Percentiles rank a stretch among this genome's conserved stretches.
Conservation (phyloP, 768 basidiomycete species). For the Neoboletus brunneissimus region DNA sequence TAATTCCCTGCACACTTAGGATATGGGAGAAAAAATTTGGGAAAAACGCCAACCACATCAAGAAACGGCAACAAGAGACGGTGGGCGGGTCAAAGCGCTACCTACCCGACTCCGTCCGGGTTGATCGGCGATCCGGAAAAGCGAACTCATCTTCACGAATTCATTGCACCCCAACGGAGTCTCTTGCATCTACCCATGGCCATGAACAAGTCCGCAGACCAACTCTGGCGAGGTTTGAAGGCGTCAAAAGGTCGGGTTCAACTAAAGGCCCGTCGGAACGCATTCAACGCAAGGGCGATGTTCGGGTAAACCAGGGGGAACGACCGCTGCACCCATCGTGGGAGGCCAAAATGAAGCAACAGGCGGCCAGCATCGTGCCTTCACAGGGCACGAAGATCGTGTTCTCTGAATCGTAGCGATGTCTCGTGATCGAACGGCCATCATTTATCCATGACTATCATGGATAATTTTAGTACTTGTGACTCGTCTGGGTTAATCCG, state of each 20-base stretch:
- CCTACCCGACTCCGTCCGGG: constrained; percentile 8
- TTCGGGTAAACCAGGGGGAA: constrained; percentile 10
- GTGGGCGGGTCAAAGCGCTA: constrained; percentile 14
- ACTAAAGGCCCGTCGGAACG: background rate
- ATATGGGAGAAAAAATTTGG: constrained; percentile 99
- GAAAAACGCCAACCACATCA: constrained; percentile 85
- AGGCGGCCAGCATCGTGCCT: constrained; percentile 59
- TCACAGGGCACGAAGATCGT: constrained; percentile 86
- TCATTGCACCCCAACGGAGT: background rate
- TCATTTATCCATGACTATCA: background rate
- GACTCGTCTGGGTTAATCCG: background rate
- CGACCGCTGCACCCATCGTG: constrained; percentile 86
- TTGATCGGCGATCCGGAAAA: constrained; percentile 20
- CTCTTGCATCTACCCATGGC: background rate
- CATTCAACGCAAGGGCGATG: background rate
- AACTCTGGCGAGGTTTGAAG: background rate
- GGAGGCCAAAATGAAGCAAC: constrained; percentile 87
- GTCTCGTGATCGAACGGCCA: background rate
- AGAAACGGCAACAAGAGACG: constrained; percentile 43
- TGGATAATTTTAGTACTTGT: background rate
- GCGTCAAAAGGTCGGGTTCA: background rate
- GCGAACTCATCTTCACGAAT: constrained; percentile 1
- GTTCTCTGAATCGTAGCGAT: constrained; percentile 32
- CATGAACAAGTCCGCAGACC: background rate
- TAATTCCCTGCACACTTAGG: constrained; percentile 38